phyloP scores from a whole-genome alignment of 2,329 filamentous ascomycete genomes.

The Diaporthe velutina region DNA sequence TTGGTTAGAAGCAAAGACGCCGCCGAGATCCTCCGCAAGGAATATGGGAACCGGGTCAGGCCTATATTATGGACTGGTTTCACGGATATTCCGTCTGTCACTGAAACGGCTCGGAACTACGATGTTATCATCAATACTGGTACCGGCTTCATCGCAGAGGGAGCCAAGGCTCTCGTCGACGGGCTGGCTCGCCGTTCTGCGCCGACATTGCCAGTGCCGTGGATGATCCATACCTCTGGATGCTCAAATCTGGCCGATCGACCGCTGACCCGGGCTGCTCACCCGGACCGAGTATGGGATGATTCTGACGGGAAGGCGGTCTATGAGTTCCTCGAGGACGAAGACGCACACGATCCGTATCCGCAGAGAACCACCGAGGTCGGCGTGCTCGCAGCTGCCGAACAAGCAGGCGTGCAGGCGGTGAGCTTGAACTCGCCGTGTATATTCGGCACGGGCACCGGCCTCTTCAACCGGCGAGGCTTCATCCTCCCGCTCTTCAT shows the following conservation, averaged over 20 bases:
- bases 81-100: not conserved
- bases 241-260: not conserved
- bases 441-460: not conserved
- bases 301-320: not conserved
- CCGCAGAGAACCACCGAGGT: not conserved
- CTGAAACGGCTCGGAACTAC: not conserved
- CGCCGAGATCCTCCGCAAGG: not conserved
- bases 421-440: not conserved
- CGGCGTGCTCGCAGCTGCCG: not conserved
- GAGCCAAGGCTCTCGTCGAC: not conserved
- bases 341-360: not conserved
- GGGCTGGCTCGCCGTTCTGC: not conserved
- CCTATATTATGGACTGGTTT: not conserved
- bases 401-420: not conserved
- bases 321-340: not conserved
- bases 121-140: not conserved
- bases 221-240: not conserved
- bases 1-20: not conserved
- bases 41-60: not conserved
- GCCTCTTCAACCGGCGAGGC: not conserved
- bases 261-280: not conserved
- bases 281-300: not conserved
- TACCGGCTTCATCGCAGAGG: not conserved
- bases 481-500: not conserved
- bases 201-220: not conserved